Evolutionary conservation across 768 basidiomycete genomes (phyloP).

Genomic region (Xerocomellus amylosporus): DNA sequence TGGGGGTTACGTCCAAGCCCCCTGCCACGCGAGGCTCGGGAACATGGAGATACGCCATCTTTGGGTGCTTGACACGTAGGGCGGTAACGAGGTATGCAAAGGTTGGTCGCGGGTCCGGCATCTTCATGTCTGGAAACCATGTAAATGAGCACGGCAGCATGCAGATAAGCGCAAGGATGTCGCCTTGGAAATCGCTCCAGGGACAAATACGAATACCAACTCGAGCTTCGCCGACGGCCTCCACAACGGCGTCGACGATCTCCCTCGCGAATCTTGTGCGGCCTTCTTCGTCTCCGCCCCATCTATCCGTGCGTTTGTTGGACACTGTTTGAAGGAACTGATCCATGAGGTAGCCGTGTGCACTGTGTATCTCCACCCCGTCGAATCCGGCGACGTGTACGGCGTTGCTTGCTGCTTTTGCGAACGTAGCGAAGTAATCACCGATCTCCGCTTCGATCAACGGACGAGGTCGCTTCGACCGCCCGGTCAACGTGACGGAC

Average conservation of each 20-base stretch:
- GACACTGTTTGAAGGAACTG: neutral
- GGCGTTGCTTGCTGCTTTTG: neutral
- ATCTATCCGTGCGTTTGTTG: neutral
- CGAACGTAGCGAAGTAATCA: neutral
- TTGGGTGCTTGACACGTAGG: constrained; percentile 24
- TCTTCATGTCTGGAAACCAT: constrained; percentile 43
- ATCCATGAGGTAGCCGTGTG: neutral
- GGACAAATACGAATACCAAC: constrained; percentile 1
- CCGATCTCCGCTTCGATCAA: neutral
- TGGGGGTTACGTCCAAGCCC: neutral
- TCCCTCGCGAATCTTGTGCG: neutral
- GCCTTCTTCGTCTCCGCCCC: neutral
- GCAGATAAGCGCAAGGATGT: neutral
- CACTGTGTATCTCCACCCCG: neutral
- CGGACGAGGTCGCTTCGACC: neutral
- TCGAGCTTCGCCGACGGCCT: neutral
- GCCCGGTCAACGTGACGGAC: constrained; percentile 9
- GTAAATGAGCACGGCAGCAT: neutral
- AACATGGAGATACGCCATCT: neutral
- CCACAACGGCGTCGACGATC: neutral
- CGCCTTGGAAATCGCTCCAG: neutral
- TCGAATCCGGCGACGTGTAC: neutral
- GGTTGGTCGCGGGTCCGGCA: constrained; percentile 52
- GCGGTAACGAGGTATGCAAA: constrained; percentile 47
- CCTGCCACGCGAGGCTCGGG: neutral